Base-by-base conservation (phyloP, 2,329 filamentous ascomycete genomes). In the Bipolaris cookei region DNA sequence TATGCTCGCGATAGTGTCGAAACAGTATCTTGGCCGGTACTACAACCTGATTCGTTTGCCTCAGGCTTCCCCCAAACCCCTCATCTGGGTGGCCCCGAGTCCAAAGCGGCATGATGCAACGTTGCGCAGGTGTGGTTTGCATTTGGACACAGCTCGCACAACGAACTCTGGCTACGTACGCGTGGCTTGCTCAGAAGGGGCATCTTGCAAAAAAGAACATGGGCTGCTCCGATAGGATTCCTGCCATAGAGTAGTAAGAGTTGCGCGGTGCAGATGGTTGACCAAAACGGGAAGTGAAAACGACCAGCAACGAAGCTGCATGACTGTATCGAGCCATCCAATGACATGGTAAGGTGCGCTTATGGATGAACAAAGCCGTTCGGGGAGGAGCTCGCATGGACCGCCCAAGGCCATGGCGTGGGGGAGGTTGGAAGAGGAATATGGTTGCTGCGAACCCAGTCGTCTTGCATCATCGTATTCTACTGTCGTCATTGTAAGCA, bases 301-400 rank as follows among this genome's bases (percentile, higher is more conserved):
- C 50, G 51, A 42, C 51, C 34, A 50, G 56, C 59, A 61, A 63
- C 66, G 63, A 67, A 64, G 67, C 48, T 62, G 66, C 64, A 73
- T 74, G 72, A 74, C 72, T 75, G 72, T 74, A 53, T 53, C 44
- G 35, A 45, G 51, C 28, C 25, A 16, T 46, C 69, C 67, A 71
- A 72, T 73, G 28, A 34, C 16, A 25, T 21, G 18, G 14, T 8
- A n/a, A 21, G 32, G 39, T 49, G 61, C 58, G 54, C 50, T 60
- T 59, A 55, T 60, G 28, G 45, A 52, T 30, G 28, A 11, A 43
- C 23, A 11, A 18, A 18, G 41, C 52, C 20, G 49, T 44, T 37
- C 8, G 38, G 23, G n/a, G 8, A 37, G 23, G 25, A 28, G 25
- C 25, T 28, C 25, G 25, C 25, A 10, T 28, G 25, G 25, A 8